Conservation (phyloP, 495 filamentous ascomycete species). For the Parachaetomium inaequale region DNA sequence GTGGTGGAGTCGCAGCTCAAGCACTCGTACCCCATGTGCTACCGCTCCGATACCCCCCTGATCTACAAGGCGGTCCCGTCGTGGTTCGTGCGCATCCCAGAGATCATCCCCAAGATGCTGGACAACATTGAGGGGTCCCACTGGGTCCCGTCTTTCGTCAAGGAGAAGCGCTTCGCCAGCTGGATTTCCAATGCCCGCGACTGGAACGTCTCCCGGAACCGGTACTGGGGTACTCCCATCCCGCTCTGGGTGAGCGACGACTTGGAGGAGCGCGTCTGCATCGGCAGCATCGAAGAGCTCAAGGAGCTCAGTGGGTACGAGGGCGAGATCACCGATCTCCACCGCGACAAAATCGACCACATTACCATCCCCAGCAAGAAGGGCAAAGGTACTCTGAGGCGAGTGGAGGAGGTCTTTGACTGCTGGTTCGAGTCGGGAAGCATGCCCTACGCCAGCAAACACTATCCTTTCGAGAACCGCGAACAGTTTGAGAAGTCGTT, state of each 20-base stretch:
- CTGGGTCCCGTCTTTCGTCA: conserved; percentile 91
- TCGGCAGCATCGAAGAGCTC: conserved; percentile 83
- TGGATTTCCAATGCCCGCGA: conserved; percentile 75
- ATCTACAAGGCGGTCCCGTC: conserved; percentile 93
- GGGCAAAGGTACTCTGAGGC: conserved; percentile 79
- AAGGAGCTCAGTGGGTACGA: conserved; percentile 81
- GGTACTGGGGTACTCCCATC: conserved; percentile 98
- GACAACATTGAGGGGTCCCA: conserved; percentile 84
- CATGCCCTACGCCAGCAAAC: conserved; percentile 92
- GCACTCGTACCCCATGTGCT: conserved; percentile 95
- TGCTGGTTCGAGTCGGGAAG: conserved; percentile 89
- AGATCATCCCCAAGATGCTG: conserved; percentile 86
- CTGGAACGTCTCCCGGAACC: conserved; percentile 94
- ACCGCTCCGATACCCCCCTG: conserved; percentile 89
- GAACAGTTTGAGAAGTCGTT: conserved; percentile 77
- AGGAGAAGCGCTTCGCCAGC: conserved; percentile 78
- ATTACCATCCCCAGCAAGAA: conserved; percentile 93
- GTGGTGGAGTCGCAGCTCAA: conserved; percentile 87
- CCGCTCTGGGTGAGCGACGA: conserved; percentile 92
- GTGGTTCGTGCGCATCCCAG: conserved; percentile 89
- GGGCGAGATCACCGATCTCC: conserved; percentile 84
- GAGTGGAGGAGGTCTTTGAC: conserved; percentile 91
- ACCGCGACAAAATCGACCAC: conserved; percentile 90
- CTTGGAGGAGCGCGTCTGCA: conserved; percentile 76
- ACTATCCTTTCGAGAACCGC: conserved; percentile 93